These are phyloP conservation scores for Vaccinium myrtillus DNA, from an alignment of 148 eudicot species.

Conservation along the genomic window DNA sequence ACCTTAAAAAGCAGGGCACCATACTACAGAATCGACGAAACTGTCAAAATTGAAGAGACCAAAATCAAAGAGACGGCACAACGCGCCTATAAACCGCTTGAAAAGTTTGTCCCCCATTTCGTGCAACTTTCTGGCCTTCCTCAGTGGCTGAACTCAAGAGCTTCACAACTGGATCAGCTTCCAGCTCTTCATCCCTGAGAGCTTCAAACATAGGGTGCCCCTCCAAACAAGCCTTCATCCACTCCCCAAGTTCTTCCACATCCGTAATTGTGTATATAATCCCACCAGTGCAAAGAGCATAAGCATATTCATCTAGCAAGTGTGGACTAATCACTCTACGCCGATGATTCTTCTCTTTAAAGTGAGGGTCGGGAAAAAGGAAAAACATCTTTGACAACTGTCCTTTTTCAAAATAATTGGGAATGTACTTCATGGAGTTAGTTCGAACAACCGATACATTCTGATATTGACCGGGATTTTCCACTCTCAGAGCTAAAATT, in stretches of 20 bases:
- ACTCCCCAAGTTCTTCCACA: slow-evolving; percentile 90
- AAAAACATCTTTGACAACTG: slow-evolving; percentile 92
- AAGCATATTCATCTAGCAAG: slow-evolving; percentile 88
- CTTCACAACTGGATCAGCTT: slow-evolving; percentile 76
- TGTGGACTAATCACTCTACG: slow-evolving; percentile 78
- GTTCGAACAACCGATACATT: slow-evolving; percentile 83
- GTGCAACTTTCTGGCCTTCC: slow-evolving; percentile 89
- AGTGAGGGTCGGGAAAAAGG: slow-evolving; percentile 93
- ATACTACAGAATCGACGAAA: background rate
- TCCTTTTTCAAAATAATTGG: slow-evolving; percentile 82
- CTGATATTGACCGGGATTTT: slow-evolving; percentile 72
- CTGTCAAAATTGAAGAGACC: background rate
- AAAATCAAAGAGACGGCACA: slow-evolving; percentile 18
- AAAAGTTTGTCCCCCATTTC: slow-evolving; percentile 83
- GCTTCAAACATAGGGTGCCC: slow-evolving; percentile 82
- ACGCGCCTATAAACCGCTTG: slow-evolving; percentile 72
- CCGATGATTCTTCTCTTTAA: slow-evolving; percentile 93
- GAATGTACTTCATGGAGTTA: slow-evolving; percentile 97
- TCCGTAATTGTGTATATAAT: slow-evolving; percentile 86
- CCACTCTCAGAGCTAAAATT: slow-evolving; percentile 57
- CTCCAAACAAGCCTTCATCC: slow-evolving; percentile 88
- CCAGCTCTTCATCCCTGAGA: slow-evolving; percentile 52
- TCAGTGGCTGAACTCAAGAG: slow-evolving; percentile 69
- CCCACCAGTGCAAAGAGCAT: slow-evolving; percentile 75
- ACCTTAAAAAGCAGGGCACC: background rate